phyloP scores from a whole-genome alignment of 2,329 filamentous ascomycete genomes.

The Thelonectria blattea region DNA sequence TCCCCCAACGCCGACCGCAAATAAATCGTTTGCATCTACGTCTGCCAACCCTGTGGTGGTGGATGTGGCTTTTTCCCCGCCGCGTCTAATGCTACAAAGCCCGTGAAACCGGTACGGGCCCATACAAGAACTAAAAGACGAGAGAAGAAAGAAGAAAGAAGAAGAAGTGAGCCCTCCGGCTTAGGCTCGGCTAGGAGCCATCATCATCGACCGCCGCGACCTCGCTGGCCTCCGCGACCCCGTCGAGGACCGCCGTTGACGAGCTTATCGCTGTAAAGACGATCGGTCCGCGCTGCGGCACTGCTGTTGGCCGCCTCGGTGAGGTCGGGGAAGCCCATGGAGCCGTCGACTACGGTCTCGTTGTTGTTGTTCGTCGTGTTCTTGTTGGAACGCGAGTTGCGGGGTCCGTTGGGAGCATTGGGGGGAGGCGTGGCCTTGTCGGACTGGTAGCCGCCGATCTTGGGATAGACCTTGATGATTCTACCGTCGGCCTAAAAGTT shows the following conservation, averaged over 20 bases:
- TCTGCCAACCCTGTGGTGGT: not conserved
- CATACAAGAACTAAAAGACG: not conserved
- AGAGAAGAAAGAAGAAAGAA: not conserved
- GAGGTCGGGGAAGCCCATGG: constrained; percentile 59
- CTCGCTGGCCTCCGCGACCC: constrained; percentile 37
- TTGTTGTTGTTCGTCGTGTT: constrained; percentile 28
- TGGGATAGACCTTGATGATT: constrained; percentile 74
- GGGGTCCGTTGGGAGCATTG: constrained; percentile 43
- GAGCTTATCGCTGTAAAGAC: constrained; percentile 61
- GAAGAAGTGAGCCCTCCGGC: not conserved
- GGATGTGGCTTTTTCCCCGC: not conserved
- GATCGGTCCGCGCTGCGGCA: constrained; percentile 38
- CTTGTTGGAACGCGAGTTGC: constrained; percentile 34
- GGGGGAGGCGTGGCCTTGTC: constrained; percentile 36
- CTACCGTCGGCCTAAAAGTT: constrained; percentile 71
- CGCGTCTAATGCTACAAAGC: not conserved
- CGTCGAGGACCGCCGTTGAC: constrained; percentile 39
- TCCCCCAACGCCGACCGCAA: constrained; percentile 28
- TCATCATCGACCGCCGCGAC: constrained; percentile 32
- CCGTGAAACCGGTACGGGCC: too few relatives aligned
- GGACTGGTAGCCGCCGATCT: constrained; percentile 54
- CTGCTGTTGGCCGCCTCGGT: constrained; percentile 43
- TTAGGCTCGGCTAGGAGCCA: not conserved
- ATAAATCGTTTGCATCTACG: not conserved
- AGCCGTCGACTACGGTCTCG: constrained; percentile 58